phyloP scores from a whole-genome alignment of 208 protist genomes.

The Leptomonas seymouri region DNA sequence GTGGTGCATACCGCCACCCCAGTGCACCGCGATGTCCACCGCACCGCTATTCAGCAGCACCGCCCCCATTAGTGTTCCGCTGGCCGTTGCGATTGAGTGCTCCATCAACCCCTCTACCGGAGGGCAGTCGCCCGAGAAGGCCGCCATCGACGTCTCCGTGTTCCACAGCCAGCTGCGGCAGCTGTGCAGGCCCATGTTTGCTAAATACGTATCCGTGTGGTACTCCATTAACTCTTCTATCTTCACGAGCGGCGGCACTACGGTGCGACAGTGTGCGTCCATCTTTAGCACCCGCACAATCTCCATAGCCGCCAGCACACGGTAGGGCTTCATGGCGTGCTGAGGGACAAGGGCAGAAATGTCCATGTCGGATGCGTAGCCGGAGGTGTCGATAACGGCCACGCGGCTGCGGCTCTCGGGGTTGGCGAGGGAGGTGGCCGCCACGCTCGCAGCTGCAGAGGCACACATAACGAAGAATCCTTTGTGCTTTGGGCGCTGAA shows the following conservation, averaged over 20 bases:
- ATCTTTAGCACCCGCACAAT: slow-evolving; percentile 67
- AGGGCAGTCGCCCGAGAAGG: slow-evolving; percentile 90
- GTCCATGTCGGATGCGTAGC: slow-evolving; percentile 86
- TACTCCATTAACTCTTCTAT: slow-evolving; percentile 66
- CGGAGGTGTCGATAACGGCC: slow-evolving; percentile 81
- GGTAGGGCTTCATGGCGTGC: slow-evolving; percentile 92
- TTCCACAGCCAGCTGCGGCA: slow-evolving; percentile 85
- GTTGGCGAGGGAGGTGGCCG: neutral
- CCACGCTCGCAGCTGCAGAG: neutral
- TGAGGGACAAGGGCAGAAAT: slow-evolving; percentile 84
- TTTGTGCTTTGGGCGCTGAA: too few species aligned
- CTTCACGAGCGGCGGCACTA: slow-evolving; percentile 79
- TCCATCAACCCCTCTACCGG: slow-evolving; percentile 89
- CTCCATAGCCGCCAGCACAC: slow-evolving; percentile 83
- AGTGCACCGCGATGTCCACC: slow-evolving; percentile 97
- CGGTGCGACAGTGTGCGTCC: slow-evolving; percentile 56
- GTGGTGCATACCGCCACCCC: slow-evolving; percentile 99
- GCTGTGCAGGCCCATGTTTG: slow-evolving; percentile 87
- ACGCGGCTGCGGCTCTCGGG: slow-evolving; percentile 25
- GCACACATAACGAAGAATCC: neutral
- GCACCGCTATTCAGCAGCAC: slow-evolving; percentile 82
- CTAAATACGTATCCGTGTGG: slow-evolving; percentile 80
- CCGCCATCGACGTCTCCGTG: slow-evolving; percentile 75
- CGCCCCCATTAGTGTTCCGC: slow-evolving; percentile 85
- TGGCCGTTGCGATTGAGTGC: slow-evolving; percentile 83